Evolutionary conservation across 139 green algal genomes (phyloP).

Genomic region (Yamagishiella unicocca): DNA sequence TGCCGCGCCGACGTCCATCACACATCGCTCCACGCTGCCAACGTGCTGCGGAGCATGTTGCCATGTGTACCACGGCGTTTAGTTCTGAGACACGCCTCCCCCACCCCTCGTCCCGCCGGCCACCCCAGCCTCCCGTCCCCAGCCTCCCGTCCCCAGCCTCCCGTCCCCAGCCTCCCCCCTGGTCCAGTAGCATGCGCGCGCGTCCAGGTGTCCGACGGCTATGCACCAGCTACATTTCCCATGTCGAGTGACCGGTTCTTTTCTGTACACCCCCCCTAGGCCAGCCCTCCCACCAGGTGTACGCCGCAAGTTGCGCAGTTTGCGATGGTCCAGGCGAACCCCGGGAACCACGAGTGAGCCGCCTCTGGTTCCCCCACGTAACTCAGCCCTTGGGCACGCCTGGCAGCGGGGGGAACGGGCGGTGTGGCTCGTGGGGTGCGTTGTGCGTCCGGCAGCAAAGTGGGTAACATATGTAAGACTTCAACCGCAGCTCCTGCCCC

Average conservation of each 20-base stretch:
- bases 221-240: not conserved
- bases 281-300: constrained; percentile 46
- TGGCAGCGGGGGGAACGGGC: not conserved
- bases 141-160: not conserved
- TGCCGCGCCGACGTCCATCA: no score
- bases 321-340: constrained; percentile 71
- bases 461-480: no score
- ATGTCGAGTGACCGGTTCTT: not conserved
- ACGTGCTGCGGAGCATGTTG: no score
- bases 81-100: no score
- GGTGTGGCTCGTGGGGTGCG: not conserved
- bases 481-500: no score
- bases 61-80: no score
- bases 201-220: not conserved
- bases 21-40: no score
- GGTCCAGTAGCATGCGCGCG: not conserved
- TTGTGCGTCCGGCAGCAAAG: no score
- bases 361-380: constrained; percentile 63
- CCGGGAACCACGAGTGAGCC: constrained; percentile 72
- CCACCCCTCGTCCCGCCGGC: not conserved
- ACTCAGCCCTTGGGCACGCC: not conserved
- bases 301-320: constrained; percentile 57
- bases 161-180: not conserved
- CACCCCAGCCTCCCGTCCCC: not conserved
- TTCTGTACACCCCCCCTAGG: no score